Evolutionary conservation across 768 basidiomycete genomes (phyloP).

Genomic region (Hypholoma fasciculare): DNA sequence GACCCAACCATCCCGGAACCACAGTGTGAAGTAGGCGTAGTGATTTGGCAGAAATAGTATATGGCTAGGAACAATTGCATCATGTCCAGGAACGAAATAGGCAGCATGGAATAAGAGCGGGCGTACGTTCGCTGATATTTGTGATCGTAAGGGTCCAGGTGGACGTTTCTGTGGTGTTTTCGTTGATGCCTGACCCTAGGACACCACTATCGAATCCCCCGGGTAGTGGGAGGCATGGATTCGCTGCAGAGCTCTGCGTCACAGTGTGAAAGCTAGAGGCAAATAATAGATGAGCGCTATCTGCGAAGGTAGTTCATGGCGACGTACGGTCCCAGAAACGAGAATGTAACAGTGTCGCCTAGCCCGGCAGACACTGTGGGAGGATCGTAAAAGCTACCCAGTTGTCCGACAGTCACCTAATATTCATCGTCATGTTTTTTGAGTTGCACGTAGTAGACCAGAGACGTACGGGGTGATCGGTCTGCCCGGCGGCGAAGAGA

Average conservation of each 20-base stretch:
- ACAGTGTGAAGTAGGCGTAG: conserved; percentile 6
- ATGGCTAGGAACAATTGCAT: neutral
- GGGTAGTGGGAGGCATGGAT: conserved; percentile 36
- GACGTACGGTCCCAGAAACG: conserved; percentile 37
- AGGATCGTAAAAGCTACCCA: conserved; percentile 40
- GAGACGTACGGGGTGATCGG: conserved; percentile 13
- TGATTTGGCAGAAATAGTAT: conserved; percentile 8
- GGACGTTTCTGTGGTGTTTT: conserved; percentile 11
- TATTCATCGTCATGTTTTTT: neutral
- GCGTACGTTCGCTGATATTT: conserved; percentile 18
- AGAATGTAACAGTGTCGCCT: conserved; percentile 36
- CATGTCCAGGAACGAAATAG: neutral
- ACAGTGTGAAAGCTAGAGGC: conserved; percentile 36
- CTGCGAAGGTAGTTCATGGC: no score
- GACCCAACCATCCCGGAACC: conserved; percentile 10
- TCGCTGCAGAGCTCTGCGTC: conserved; percentile 34
- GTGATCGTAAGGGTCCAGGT: conserved; percentile 37
- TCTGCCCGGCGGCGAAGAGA: conserved; percentile 6
- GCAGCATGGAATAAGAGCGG: conserved; percentile 3
- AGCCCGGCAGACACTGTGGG: conserved; percentile 25
- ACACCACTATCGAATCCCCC: conserved; percentile 43
- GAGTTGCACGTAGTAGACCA: neutral
- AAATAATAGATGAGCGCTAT: neutral
- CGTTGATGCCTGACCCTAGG: conserved; percentile 20
- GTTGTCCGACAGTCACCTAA: conserved; percentile 37